Evolutionary conservation across 345 rosid species (phyloP), one percentile per base, ranked within the genome.

Genomic region (Hevea brasiliensis): DNA sequence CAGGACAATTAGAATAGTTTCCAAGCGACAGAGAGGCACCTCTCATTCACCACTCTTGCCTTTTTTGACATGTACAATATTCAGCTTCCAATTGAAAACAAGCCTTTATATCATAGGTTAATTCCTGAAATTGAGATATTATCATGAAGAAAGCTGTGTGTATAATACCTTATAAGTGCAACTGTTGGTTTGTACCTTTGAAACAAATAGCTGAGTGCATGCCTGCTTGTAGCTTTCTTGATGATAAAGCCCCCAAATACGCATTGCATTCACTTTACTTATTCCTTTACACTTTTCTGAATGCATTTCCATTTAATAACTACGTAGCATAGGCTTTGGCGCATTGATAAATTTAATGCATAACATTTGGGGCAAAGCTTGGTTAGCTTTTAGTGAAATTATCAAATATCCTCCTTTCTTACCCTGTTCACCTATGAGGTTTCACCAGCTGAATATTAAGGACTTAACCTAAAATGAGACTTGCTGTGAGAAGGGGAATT

Each of bases 1-100:
- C 35, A 55, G 71, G 37, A 18, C 58, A 57, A 9, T 8, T 20
- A 3, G 77, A 66, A 7, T 74, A 65, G 71, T 66, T 44, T 13
- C 15, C 35, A 40, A 23, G 13, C 60, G 23, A 21, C 29, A 56
- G 14, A 7, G 60, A 56, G 37, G 20, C 40, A 29, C 27, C 37
- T 26, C 37, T 59, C 24, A 4, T 6, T 32, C 37, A 32, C 37
- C 37, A 32, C 37, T 32, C 37, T 32, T 32, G 37, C 37, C 7
- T 59, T 2, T 26, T 26, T 59, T 27, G 20, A 59, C 63, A 14
- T 57, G 32, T 57, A 57, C 12, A 59, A 27, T 59, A 59, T 59
- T 56, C 29, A 56, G 60, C 29, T 59, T 59, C 20, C 18, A 27
- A 12, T 27, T 50, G 37, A 14, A 10, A 23, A 14, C 13, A 12